phyloP scores from a whole-genome alignment of 2,329 filamentous ascomycete genomes.

The Phialocephala subalpina region DNA sequence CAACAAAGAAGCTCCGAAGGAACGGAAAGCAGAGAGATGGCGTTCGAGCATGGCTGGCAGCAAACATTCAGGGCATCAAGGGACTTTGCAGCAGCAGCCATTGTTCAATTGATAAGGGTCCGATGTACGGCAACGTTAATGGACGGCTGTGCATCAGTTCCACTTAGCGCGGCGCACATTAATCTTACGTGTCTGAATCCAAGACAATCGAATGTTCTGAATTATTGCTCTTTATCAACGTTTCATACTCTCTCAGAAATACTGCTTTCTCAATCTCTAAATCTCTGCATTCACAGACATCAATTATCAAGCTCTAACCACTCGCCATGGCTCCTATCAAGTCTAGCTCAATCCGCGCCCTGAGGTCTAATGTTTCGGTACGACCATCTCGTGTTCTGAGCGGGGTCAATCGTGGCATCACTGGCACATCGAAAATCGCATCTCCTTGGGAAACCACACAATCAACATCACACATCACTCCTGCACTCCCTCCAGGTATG shows the following conservation, averaged over 20 bases:
- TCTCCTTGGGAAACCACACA: conserved; percentile 7
- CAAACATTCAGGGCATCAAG: background rate
- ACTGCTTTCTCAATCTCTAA: background rate
- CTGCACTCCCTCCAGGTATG: conserved; percentile 10
- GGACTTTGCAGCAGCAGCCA: background rate
- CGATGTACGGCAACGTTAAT: background rate
- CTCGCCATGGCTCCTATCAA: conserved; percentile 32
- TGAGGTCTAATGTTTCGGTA: conserved; percentile 22
- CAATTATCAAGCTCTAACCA: background rate
- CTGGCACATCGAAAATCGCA: conserved; percentile 24
- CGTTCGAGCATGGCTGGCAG: background rate
- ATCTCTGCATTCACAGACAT: background rate
- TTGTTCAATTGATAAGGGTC: background rate
- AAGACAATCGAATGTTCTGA: background rate
- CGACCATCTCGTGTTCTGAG: conserved; percentile 21
- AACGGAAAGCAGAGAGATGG: background rate
- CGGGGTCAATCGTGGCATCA: conserved; percentile 27
- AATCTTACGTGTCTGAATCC: conserved; percentile 16
- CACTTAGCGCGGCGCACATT: conserved; percentile 7
- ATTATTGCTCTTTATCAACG: background rate
- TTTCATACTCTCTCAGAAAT: background rate
- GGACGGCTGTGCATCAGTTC: conserved; percentile 16
- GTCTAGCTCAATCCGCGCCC: conserved; percentile 22
- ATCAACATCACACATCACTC: conserved; percentile 1
- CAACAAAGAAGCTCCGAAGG: background rate